Evolutionary conservation across 2,329 filamentous ascomycete genomes (phyloP), one percentile per base, ranked within the genome.

Genomic region (Sporothrix humicola): DNA sequence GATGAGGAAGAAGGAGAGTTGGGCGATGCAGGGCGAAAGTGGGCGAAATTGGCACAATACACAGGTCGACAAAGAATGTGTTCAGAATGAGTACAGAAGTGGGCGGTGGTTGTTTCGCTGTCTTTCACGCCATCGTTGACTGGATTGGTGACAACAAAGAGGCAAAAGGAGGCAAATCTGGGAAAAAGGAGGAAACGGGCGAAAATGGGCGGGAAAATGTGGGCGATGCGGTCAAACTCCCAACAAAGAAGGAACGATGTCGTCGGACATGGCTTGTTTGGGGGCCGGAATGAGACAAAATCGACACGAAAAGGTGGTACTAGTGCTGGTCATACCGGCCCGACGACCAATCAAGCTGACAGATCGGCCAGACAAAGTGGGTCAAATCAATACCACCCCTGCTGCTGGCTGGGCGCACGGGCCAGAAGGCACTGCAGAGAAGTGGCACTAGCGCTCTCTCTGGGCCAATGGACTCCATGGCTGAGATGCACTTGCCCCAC

Each of bases 201-300:
- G 10, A 13, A 17, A 65, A 56, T 10, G 26, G n/a, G 26, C 31
- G 50, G 7, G 56, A 69, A 44, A 46, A 31, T 12, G 69, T 73
- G 75, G 76, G 76, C 74, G 73, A 74, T 77, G 73, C 76, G 56
- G 69, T 69, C 72, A 74, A 75, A 75, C 71, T 70, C 76, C 74
- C 74, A 73, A 73, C 56, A 71, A 71, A 59, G 54, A 48, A 48
- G 69, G 69, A 59, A 69, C 31, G 66, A 44, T n/a, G 46, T 44
- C 31, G 48, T 68, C 44, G 13, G 50, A 66, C 23, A 68, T 68
- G 63, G 63, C 48, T 68, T 20, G 44, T 20, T 46, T 69, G 65
- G 65, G 37, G 37, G 12, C 23, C 44, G 48, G 66, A 69, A 42
- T 42, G 48, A 56, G 66, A 52, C 46, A 48, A 31, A 54, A 37